Evolutionary conservation across 2,329 filamentous ascomycete species (phyloP).

Genomic region (Lachnellula arida): DNA sequence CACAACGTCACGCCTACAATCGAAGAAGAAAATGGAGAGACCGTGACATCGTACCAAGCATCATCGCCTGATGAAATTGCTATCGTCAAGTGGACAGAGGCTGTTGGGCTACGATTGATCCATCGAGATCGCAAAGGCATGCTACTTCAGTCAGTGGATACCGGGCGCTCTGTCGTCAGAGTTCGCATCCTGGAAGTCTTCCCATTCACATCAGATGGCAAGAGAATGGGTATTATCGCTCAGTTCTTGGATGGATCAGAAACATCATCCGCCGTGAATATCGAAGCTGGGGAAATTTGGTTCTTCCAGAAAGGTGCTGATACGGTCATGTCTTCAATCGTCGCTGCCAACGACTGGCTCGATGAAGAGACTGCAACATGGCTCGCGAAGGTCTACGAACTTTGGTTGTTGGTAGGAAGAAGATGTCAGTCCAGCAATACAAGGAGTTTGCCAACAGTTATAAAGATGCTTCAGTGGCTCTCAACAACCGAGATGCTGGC

Average conservation of each 20-base stretch:
- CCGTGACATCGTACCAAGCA: constrained; percentile 84
- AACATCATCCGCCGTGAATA: constrained; percentile 40
- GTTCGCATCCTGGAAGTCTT: constrained; percentile 92
- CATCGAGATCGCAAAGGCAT: constrained; percentile 87
- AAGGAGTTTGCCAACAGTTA: constrained; percentile 71
- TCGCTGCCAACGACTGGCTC: constrained; percentile 95
- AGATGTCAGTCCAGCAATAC: constrained; percentile 73
- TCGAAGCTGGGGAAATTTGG: constrained; percentile 76
- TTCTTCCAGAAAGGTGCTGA: constrained; percentile 99
- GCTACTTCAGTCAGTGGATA: constrained; percentile 71
- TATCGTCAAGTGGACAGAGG: constrained; percentile 93
- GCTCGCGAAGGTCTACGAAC: constrained; percentile 92
- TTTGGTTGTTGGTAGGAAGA: constrained; percentile 89
- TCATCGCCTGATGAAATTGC: constrained; percentile 98
- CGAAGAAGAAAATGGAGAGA: constrained; percentile 75
- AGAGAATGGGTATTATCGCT: constrained; percentile 96
- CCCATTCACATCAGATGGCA: constrained; percentile 95
- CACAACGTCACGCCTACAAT: constrained; percentile 94
- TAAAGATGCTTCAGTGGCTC: constrained; percentile 72
- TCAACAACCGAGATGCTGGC: constrained; percentile 73
- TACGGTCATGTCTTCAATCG: constrained; percentile 95
- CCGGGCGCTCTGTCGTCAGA: constrained; percentile 69
- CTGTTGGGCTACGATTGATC: constrained; percentile 77
- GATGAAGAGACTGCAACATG: constrained; percentile 99
- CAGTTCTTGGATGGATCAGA: constrained; percentile 66